Evolutionary conservation across 1,284 basidiomycete genomes (phyloP).

Genomic region (Ustilago curta): DNA sequence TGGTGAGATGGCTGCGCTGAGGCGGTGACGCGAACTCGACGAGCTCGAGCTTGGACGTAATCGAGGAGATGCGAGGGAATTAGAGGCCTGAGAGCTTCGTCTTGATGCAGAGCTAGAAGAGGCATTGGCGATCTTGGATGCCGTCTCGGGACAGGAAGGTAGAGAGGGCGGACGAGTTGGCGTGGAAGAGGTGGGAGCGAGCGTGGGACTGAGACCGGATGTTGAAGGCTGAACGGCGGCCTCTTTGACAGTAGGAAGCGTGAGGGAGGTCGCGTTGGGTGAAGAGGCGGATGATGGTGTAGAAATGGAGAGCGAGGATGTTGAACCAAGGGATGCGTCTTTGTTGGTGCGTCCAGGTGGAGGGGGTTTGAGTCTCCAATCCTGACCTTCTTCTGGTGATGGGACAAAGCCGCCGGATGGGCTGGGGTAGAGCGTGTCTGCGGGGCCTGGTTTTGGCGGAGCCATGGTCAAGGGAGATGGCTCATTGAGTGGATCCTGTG

Average conservation of each 20-base stretch:
- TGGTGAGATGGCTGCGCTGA: slow-evolving; percentile 16
- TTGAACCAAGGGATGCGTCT: background rate
- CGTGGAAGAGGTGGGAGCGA: slow-evolving; percentile 15
- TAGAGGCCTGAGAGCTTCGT: slow-evolving; percentile 45
- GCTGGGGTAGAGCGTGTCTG: slow-evolving; percentile 54
- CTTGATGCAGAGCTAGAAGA: slow-evolving; percentile 32
- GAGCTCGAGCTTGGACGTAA: slow-evolving; percentile 32
- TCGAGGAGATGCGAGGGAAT: slow-evolving; percentile 23
- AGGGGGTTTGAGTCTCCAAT: slow-evolving; percentile 55
- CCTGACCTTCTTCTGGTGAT: slow-evolving; percentile 54
- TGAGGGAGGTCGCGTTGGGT: slow-evolving; percentile 4
- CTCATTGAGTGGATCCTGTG: slow-evolving; percentile 21
- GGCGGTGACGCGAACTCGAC: slow-evolving; percentile 24
- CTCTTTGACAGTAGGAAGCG: slow-evolving; percentile 19
- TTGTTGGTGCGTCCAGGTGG: slow-evolving; percentile 38
- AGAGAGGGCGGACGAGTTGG: slow-evolving; percentile 45
- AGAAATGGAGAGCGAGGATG: background rate
- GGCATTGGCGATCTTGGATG: slow-evolving; percentile 46
- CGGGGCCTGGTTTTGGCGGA: slow-evolving; percentile 49
- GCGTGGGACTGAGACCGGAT: slow-evolving; percentile 18
- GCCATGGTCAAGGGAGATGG: slow-evolving; percentile 41
- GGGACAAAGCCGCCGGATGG: slow-evolving; percentile 58
- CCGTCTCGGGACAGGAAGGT: slow-evolving; percentile 42
- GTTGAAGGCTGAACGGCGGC: slow-evolving; percentile 7
- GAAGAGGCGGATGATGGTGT: slow-evolving; percentile 11